phyloP scores from a whole-genome alignment of 2,329 filamentous ascomycete species.

The Monosporascus sp. region DNA sequence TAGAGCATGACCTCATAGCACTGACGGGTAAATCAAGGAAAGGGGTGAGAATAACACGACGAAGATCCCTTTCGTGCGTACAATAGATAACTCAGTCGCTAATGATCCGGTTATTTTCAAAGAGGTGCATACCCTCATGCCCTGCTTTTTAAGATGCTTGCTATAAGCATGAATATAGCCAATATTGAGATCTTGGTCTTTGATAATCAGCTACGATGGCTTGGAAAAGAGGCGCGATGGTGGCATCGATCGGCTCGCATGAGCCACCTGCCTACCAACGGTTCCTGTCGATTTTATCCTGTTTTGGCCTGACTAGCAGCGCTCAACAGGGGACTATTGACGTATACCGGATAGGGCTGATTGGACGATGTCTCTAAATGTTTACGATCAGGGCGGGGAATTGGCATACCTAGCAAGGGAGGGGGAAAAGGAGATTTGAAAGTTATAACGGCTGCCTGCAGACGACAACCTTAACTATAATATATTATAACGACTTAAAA shows the following conservation, averaged over 20 bases:
- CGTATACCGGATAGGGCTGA: not conserved
- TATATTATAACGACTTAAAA: no score
- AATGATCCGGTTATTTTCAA: not conserved
- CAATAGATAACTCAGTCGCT: not conserved
- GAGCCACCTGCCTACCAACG: not conserved
- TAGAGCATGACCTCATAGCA: not conserved
- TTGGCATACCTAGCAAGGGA: no score
- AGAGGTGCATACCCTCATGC: no score
- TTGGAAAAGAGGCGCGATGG: not conserved
- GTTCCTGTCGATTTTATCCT: conserved; percentile 1
- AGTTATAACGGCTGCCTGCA: no score
- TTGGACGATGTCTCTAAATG: not conserved
- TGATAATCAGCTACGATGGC: not conserved
- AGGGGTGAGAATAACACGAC: not conserved
- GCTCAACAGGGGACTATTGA: not conserved
- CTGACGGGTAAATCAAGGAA: not conserved
- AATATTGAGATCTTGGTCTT: not conserved
- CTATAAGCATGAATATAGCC: not conserved
- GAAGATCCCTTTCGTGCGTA: not conserved
- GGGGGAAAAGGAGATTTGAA: no score
- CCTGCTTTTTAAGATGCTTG: no score
- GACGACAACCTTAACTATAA: no score
- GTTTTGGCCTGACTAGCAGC: not conserved
- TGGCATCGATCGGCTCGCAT: not conserved
- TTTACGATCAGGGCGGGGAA: no score